A percentile compares a stretch with the other conserved stretches of the same genome.
phyloP scores from a whole-genome alignment of 169 alveolate genomes.

The Theileria equi region DNA sequence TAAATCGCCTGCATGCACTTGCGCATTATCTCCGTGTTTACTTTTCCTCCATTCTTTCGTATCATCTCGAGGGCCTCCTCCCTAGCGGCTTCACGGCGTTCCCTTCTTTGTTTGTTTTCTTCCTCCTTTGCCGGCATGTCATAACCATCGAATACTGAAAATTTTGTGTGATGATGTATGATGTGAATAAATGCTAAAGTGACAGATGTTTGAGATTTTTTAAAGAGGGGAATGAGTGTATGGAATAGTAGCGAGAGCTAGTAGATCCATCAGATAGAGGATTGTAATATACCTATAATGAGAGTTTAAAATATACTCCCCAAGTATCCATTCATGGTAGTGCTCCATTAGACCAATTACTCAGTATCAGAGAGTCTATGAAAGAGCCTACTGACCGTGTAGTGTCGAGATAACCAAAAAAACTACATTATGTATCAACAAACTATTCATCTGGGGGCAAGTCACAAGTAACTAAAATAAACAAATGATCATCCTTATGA shows the following conservation, averaged over 20 bases:
- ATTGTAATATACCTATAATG: too few relatives aligned
- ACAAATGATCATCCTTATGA: too few relatives aligned
- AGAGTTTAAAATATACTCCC: too few relatives aligned
- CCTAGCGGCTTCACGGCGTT: slow-evolving; percentile 73
- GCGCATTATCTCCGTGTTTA: slow-evolving; percentile 62
- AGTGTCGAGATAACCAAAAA: too few relatives aligned
- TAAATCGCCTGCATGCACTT: slow-evolving; percentile 76
- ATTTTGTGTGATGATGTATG: not conserved
- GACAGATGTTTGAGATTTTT: not conserved
- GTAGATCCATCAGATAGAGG: too few relatives aligned
- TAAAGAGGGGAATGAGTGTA: not conserved
- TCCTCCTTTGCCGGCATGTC: slow-evolving; percentile 76
- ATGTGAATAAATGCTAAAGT: not conserved
- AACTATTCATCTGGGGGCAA: too few relatives aligned
- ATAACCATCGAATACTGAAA: slow-evolving; percentile 77
- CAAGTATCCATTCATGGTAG: too few relatives aligned
- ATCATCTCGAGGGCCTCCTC: slow-evolving; percentile 69
- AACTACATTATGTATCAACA: too few relatives aligned
- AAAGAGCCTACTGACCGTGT: too few relatives aligned
- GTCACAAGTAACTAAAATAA: too few relatives aligned
- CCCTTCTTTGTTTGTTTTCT: slow-evolving; percentile 66
- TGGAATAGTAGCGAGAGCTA: not conserved
- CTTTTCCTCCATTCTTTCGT: slow-evolving; percentile 36
- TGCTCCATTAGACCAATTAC: too few relatives aligned
- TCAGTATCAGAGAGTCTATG: too few relatives aligned